Evolutionary conservation across 2,329 filamentous ascomycete species (phyloP).

Genomic region (Trichoderma sp.): DNA sequence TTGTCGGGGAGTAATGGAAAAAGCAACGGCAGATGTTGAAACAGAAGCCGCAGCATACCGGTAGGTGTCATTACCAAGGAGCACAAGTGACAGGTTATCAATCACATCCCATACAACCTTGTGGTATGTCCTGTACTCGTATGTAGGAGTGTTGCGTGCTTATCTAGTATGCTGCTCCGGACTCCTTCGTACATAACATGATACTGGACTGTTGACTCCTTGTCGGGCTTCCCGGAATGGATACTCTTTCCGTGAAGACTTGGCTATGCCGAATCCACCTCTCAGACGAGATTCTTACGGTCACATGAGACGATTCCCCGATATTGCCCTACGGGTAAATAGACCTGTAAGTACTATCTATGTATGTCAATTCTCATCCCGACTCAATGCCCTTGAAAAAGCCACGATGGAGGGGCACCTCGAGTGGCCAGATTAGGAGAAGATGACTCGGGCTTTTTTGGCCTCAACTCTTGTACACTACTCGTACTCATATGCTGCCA

Average conservation of each 20-base stretch:
- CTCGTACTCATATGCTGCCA: background rate
- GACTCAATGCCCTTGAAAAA: background rate
- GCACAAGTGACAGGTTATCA: slow-evolving; percentile 5
- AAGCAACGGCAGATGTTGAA: background rate
- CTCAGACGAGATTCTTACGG: background rate
- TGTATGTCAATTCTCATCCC: background rate
- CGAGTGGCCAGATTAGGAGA: background rate
- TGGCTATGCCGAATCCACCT: background rate
- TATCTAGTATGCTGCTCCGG: background rate
- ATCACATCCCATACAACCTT: background rate
- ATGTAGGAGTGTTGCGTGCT: background rate
- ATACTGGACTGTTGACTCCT: background rate
- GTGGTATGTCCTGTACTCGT: background rate
- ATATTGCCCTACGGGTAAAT: slow-evolving; percentile 1
- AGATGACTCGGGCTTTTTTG: background rate
- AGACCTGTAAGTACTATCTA: background rate
- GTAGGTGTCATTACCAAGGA: background rate
- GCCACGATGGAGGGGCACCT: background rate
- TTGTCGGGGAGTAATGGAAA: background rate
- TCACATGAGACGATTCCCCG: slow-evolving; percentile 1
- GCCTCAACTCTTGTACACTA: background rate
- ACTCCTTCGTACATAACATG: background rate
- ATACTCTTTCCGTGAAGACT: background rate
- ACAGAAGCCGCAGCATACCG: background rate
- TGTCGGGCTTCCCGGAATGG: slow-evolving; percentile 15